Base-by-base conservation (phyloP, 139 green algal genomes). In the Parachlorella kessleri region DNA sequence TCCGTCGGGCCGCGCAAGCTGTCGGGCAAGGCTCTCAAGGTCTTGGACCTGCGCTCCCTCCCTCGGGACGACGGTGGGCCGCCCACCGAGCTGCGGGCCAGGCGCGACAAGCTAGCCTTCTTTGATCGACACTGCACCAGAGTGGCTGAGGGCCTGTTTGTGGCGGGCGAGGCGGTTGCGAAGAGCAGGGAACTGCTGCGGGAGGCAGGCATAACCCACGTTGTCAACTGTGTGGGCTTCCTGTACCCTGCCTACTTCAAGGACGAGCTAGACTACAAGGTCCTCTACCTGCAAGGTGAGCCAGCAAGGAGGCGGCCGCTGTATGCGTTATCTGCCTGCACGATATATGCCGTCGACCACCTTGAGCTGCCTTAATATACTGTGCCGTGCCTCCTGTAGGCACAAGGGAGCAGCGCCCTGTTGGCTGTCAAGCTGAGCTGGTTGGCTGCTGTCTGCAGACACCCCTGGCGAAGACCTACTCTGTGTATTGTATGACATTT, bases 171-270 rank as follows among this genome's bases (percentile, higher is more conserved):
- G 76, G 75, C 75, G 1, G 95, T 99, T n/a, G 96, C 96, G 0
- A 83, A 87, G 39, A 94, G 86, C 73, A 71, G 87, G 2, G 90
- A 94, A 0, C 88, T 88, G 0, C 85, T 99, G 59, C 48, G 73
- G 18, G 71, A 84, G 41, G 81, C 89, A 28, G 88, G 91, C 70
- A 96, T 99, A 81, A 98, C 92, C 32, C 96, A 99, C 75, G 90
- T 99, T 4, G 79, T 99, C 38, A 99, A 99, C 86, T 99, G 95
- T 83, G 95, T 98, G 0, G 96, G 94, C 4, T 94, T 96, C 70
- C 85, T 98, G 18, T 97, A 94, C 77, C 88, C 90, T 24, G 87
- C 96, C 73, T 97, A 96, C 85, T 98, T 97, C 78, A 76, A 91
- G 66, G 80, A 87, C 10, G 90, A 98, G 70, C 77, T 99, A 1